Evolutionary conservation across 2,329 filamentous ascomycete species (phyloP), one percentile per base, ranked within the genome.

Genomic region (Fusarium sp.): DNA sequence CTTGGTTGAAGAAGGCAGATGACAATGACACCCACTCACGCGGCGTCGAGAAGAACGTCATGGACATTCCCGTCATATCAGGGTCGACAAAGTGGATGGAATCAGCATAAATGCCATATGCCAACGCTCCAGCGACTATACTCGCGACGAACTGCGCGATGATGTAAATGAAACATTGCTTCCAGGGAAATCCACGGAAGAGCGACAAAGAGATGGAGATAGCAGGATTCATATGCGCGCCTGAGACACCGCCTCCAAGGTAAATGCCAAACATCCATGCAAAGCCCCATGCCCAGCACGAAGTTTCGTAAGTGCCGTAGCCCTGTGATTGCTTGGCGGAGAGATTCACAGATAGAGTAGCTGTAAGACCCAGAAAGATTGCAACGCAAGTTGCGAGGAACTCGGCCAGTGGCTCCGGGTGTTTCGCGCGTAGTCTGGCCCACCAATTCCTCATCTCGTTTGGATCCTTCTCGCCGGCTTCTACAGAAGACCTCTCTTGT

Each of bases 181-280:
- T 59, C 77, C 77, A 78, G 3, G 78, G 78, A 17, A 80, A 80
- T 0, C 78, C 77, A 6, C 79, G 76, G 53, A 79, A 80, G 0
- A 80, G 27, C 0, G 74, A 75, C 0, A 80, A 56, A 1, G 74
- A 73, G 15, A 80, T 71, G 2, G 78, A 80, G 20, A 80, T 77
- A 3, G 76, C 74, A 13, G 78, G 79, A 40, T 80, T 76, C 68
- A 75, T 75, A 47, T 76, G 75, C 6, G 73, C 75, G 3, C 74
- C 75, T 0, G 74, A 75, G 0, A 76, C 71, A 23, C 75, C 74
- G 4, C 73, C 73, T 1, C 65, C 71, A 1, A 73, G 66, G 3
- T 73, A 73, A 0, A 73, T 72, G 3, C 71, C 71, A 27, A 73
- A 71, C 68, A 71, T 72, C 71, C 71, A 73, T 3, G 70, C 70